Evolutionary conservation across 108 stramenopile species (phyloP).

Genomic region (Conticribra guillardii): DNA sequence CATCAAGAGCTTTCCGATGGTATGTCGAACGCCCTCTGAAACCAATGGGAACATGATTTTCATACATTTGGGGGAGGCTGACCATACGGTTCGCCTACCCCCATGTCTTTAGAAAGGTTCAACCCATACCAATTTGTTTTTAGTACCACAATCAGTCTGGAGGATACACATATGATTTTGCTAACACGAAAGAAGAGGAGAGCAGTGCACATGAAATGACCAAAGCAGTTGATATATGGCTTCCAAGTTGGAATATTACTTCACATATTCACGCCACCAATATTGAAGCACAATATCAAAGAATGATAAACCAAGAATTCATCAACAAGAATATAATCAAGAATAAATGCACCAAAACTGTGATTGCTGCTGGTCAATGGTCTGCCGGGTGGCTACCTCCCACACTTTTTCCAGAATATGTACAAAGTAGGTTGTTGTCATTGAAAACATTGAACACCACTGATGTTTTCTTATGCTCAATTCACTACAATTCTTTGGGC

Average conservation of each 20-base stretch:
- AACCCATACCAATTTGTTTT: conserved; percentile 6
- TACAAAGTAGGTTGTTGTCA: background rate
- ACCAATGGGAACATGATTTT: no score
- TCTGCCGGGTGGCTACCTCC: conserved; percentile 2
- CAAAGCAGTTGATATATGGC: conserved; percentile 6
- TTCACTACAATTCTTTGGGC: conserved; percentile 13
- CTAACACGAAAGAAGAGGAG: background rate
- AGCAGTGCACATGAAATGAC: conserved; percentile 7
- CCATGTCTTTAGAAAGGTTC: conserved; percentile 9
- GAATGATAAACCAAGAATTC: conserved; percentile 4
- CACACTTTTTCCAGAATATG: conserved; percentile 11
- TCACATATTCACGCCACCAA: conserved; percentile 3
- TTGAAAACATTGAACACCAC: background rate
- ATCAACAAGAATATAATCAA: background rate
- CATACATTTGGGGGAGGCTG: no score
- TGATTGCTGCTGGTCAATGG: conserved; percentile 18
- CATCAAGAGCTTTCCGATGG: no score
- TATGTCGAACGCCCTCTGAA: no score
- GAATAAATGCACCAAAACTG: conserved; percentile 7
- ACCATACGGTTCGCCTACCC: background rate
- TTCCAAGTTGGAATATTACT: conserved; percentile 9
- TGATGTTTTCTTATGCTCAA: conserved; percentile 1
- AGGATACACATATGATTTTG: background rate
- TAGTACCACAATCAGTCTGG: background rate
- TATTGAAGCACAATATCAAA: conserved; percentile 9